phyloP scores from a whole-genome alignment of 2,329 filamentous ascomycete species.

The Teratosphaeriaceae sp. region DNA sequence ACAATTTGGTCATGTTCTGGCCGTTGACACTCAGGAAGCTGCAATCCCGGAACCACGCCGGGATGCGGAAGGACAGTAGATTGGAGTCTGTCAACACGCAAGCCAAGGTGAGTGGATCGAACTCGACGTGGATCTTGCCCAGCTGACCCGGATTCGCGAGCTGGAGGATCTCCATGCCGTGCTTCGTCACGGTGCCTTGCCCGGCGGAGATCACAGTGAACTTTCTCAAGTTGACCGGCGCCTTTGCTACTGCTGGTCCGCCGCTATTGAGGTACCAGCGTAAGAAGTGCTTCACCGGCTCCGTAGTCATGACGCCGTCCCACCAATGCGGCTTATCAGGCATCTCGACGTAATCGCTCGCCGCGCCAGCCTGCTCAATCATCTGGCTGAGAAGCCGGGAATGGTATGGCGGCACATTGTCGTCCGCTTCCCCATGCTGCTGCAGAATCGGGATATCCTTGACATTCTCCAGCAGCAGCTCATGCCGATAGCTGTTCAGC shows the following conservation, averaged over 20 bases:
- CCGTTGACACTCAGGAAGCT: conserved; percentile 13
- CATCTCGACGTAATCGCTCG: conserved; percentile 46
- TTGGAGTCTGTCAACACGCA: conserved; percentile 40
- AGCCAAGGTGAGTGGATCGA: conserved; percentile 15
- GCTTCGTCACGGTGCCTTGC: conserved; percentile 46
- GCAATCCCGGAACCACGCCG: conserved; percentile 14
- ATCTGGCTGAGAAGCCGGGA: conserved; percentile 49
- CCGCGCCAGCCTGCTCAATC: conserved; percentile 36
- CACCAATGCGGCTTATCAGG: conserved; percentile 46
- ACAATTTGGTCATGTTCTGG: conserved; percentile 6
- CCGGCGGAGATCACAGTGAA: conserved; percentile 48
- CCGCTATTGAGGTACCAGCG: conserved; percentile 25
- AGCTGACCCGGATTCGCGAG: conserved; percentile 45
- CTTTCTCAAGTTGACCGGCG: conserved; percentile 21
- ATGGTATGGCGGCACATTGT: conserved; percentile 54
- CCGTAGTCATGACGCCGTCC: conserved; percentile 50
- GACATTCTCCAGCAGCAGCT: conserved; percentile 47
- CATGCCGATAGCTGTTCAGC: conserved; percentile 48
- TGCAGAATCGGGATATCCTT: conserved; percentile 48
- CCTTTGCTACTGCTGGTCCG: conserved; percentile 10
- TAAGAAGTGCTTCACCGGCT: conserved; percentile 45
- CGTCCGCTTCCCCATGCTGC: conserved; percentile 51
- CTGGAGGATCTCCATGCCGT: conserved; percentile 45
- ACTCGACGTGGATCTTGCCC: conserved; percentile 41
- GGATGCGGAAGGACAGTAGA: conserved; percentile 28